Evolutionary conservation across 192 early-diverging fungal genomes (phyloP), one percentile per base, ranked within the genome.

Genomic region (Funneliformis mosseae): DNA sequence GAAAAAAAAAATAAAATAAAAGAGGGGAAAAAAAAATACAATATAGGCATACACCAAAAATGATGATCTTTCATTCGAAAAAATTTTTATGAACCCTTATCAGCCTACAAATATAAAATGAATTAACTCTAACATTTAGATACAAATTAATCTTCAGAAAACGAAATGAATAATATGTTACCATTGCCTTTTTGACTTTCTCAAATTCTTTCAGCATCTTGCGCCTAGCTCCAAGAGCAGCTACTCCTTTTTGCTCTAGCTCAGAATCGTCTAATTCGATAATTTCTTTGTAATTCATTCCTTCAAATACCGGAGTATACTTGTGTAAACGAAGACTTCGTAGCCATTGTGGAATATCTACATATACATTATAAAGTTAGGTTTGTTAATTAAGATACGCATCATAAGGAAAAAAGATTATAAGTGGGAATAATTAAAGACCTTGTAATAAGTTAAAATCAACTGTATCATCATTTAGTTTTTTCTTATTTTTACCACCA

Each of bases 181-280:
- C 77, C 81, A 84, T 84, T 42, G 83, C 85, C 48, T 81, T 83
- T 41, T 83, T 83, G 48, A 96, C 89, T 70, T 92, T 87, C 81
- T 97, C 97, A 90, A 99, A 99, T 71, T 97, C 96, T 87, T 97
- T 98, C 67, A 98, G 84, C 91, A 99, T 95, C 86, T 99, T 99
- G 80, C 95, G 90, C 33, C 97, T 91, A 27, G 97, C 97, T 66
- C 97, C 97, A 78, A 98, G 89, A 67, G 97, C 97, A 8, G 93
- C 85, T 10, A 99, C 97, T 33, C 97, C 97, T 78, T 93, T 91
- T 45, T 87, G 90, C 60, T 90, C 89, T 80, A 99, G 88, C 38
- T 92, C 90, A 46, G 94, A 91, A 74, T 99, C 97, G 28, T 85
- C 87, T 82, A 99, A 82, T 68, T 92, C 90, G 60, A 99, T 92